Evolutionary conservation across 768 basidiomycete genomes (phyloP), one percentile per base, ranked within the genome.

Genomic region (Candolleomyces efflorescens): DNA sequence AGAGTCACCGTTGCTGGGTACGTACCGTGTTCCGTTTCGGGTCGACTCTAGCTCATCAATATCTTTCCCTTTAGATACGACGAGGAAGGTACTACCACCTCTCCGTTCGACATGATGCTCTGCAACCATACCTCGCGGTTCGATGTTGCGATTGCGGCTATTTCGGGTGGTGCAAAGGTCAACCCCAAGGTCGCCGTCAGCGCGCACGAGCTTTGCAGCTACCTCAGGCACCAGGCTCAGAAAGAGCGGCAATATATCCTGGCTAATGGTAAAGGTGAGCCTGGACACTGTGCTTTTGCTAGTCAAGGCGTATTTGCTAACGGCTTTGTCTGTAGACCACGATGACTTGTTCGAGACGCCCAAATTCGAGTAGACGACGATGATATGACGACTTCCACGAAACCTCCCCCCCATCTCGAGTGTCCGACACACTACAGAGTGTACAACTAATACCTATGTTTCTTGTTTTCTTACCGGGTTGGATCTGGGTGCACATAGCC

Each of bases 81-180:
- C 18, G 89, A 89, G 67, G 87, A 89, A 70, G 86, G 89, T 13
- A 89, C 87, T 1, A 92, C 90, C 17, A 92, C 90, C 22, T 86
- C 87, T 10, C 88, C 89, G n/a, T 90, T 90, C 60, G 87, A 89
- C 64, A 90, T 89, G 89, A 85, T 89, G 87, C 68, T 89, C 17
- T 78, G 79, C 67, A 90, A 90, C 68, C 71, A 75, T 53, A 86
- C 85, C 0, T 87, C 86, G 27, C 78, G 88, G 38, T 90, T 82
- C 67, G 74, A 86, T 54, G 78, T 89, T 39, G 88, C 87, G 32
- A 71, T 79, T 4, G 77, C 76, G 12, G 88, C 87, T 7, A 75
- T 90, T 37, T 78, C 79, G 13, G 80, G 80, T 36, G 85, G 78
- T 10, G 80, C 84, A 6, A 60, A 63, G 32, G 65, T 70, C 54